phyloP scores from a whole-genome alignment of 2,329 filamentous ascomycete species.

The Alternaria sp. region DNA sequence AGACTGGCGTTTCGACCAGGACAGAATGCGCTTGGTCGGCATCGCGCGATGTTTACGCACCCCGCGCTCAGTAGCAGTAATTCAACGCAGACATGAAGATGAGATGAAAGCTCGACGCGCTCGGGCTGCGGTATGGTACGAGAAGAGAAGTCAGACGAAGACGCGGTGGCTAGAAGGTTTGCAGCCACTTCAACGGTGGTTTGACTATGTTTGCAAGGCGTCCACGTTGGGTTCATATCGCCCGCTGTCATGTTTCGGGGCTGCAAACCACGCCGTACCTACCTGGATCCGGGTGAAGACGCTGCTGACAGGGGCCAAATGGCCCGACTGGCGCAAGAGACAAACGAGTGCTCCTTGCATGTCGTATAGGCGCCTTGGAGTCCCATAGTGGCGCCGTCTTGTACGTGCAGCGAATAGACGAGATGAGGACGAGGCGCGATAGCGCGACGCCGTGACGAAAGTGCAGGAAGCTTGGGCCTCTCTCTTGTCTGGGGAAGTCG shows the following conservation, averaged over 20 bases:
- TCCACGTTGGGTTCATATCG: slow-evolving; percentile 17
- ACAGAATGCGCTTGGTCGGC: slow-evolving; percentile 54
- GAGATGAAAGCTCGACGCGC: slow-evolving; percentile 1
- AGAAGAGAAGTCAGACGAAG: not conserved
- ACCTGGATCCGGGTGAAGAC: slow-evolving; percentile 5
- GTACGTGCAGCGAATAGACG: slow-evolving; percentile 17
- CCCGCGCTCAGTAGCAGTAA: slow-evolving; percentile 5
- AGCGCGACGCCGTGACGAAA: slow-evolving; percentile 11
- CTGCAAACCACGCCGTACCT: slow-evolving; percentile 10
- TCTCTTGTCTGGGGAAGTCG: slow-evolving; percentile 15
- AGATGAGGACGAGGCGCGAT: slow-evolving; percentile 8
- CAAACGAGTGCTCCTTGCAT: slow-evolving; percentile 1
- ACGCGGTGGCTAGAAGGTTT: slow-evolving; percentile 2
- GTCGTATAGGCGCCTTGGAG: slow-evolving; percentile 14
- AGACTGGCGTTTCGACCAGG: slow-evolving; percentile 55
- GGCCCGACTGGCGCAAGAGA: slow-evolving; percentile 15
- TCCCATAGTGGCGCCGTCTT: slow-evolving; percentile 1
- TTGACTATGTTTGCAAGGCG: slow-evolving; percentile 16
- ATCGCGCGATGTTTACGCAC: slow-evolving; percentile 31
- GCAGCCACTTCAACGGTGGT: not conserved
- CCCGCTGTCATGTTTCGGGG: slow-evolving; percentile 21
- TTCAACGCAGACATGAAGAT: slow-evolving; percentile 15
- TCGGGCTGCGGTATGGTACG: not conserved
- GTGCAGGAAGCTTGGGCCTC: slow-evolving; percentile 18
- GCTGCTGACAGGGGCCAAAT: slow-evolving; percentile 20